A percentile compares a stretch with the other conserved stretches of the same genome.
Evolutionary conservation across 2,329 filamentous ascomycete genomes (phyloP).

Genomic region (Fusarium coicis): DNA sequence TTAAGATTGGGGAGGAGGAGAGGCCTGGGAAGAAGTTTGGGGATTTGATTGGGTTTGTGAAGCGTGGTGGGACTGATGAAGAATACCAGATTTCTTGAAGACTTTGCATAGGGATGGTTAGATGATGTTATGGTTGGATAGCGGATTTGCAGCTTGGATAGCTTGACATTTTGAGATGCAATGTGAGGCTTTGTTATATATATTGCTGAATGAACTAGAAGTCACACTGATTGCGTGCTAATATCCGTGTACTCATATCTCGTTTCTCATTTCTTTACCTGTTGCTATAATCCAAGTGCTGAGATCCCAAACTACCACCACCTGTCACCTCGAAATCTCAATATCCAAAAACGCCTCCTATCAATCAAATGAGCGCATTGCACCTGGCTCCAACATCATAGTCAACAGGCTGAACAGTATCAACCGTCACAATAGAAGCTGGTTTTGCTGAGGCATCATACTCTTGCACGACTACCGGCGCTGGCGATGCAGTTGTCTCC

Average conservation of each 20-base stretch:
- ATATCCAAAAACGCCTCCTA: background rate
- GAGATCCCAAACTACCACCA: background rate
- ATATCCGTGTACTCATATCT: background rate
- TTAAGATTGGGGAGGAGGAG: slow-evolving; percentile 20
- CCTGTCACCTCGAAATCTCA: background rate
- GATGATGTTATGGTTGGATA: background rate
- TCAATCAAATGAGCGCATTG: background rate
- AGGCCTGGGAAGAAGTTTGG: background rate
- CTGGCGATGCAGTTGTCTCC: background rate
- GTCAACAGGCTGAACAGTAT: background rate
- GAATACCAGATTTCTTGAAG: background rate
- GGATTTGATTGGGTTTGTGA: background rate
- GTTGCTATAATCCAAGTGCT: too few species aligned
- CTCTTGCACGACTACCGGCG: slow-evolving; percentile 4
- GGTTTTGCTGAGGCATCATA: background rate
- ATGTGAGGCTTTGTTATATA: too few species aligned
- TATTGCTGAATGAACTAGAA: too few species aligned
- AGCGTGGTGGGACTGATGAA: background rate
- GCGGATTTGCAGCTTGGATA: background rate
- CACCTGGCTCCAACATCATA: background rate
- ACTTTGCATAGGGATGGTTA: fast-evolving
- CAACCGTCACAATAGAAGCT: background rate
- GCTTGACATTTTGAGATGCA: too few species aligned
- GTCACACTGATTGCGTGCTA: background rate
- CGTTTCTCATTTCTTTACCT: background rate